These are phyloP conservation scores for Trichocomaceae sp. DNA, from an alignment of 2,329 filamentous ascomycete genomes.

Conservation along the genomic window DNA sequence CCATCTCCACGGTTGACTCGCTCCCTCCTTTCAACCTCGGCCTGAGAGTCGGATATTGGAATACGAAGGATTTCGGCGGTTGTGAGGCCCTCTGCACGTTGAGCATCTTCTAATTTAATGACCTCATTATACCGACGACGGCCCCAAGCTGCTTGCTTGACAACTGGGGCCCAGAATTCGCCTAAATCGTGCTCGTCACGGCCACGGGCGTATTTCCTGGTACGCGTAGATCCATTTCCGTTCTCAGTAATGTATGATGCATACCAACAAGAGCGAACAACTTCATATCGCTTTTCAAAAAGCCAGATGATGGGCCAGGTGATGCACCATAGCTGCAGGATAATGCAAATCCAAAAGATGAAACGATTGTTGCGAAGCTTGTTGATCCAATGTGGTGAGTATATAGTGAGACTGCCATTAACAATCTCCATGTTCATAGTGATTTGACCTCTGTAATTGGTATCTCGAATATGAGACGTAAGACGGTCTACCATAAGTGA, in stretches of 20 bases:
- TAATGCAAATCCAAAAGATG: constrained; percentile 30
- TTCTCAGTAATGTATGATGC: constrained; percentile 17
- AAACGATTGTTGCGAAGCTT: constrained; percentile 27
- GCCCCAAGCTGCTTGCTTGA: constrained; percentile 31
- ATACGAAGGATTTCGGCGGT: constrained; percentile 6
- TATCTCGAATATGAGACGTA: constrained; percentile 31
- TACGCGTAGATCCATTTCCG: constrained; percentile 6
- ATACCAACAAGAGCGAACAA: constrained; percentile 27
- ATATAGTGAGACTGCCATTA: constrained; percentile 29
- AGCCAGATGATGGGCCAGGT: constrained; percentile 35
- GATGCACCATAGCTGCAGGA: constrained; percentile 36
- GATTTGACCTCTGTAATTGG: constrained; percentile 32
- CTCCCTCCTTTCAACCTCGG: constrained; percentile 19
- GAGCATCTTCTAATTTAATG: constrained; percentile 17
- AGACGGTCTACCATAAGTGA: constrained; percentile 23
- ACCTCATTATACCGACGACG: constrained; percentile 19
- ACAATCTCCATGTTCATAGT: constrained; percentile 18
- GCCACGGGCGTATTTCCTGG: constrained; percentile 21
- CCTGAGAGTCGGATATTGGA: constrained; percentile 12
- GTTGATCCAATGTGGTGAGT: constrained; percentile 36
- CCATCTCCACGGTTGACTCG: constrained; percentile 21
- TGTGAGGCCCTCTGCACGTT: constrained; percentile 4
- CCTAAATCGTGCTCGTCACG: constrained; percentile 24
- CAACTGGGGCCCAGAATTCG: constrained; percentile 28
- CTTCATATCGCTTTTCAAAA: constrained; percentile 32